Conservation (phyloP, 495 filamentous ascomycete species). For the Xylaria castorea region DNA sequence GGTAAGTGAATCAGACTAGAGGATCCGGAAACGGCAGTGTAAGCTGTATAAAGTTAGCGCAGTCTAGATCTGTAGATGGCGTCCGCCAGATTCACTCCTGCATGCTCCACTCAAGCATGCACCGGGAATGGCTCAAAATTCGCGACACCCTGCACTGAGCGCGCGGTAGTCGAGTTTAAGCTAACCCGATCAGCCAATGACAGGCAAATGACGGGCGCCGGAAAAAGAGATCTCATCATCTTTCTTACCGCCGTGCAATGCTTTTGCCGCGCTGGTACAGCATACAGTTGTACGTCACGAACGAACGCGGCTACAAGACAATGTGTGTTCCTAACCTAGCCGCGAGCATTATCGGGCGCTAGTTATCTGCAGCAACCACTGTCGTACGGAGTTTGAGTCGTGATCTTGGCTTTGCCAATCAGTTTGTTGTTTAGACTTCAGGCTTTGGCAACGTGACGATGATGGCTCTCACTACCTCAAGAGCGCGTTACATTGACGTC, state of each 20-base stretch:
- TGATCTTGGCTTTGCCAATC: not conserved
- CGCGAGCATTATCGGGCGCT: not conserved
- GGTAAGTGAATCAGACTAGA: slow-evolving; percentile 4
- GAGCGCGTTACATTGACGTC: slow-evolving; percentile 7
- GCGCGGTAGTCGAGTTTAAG: slow-evolving; percentile 13
- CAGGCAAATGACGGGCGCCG: not conserved
- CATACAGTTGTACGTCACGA: not conserved
- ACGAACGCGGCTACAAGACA: not conserved
- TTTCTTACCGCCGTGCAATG: not conserved
- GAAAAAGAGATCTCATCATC: not conserved
- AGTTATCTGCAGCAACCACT: not conserved
- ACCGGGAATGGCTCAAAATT: not conserved
- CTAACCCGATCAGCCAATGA: slow-evolving; percentile 8
- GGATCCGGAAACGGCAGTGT: not conserved
- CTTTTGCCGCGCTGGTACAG: slow-evolving; percentile 19
- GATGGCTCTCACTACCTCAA: not conserved
- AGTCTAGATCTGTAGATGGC: slow-evolving; percentile 4
- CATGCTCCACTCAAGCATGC: not conserved
- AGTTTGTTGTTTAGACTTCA: not conserved
- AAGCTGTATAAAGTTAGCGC: slow-evolving; percentile 1
- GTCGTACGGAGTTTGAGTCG: slow-evolving; percentile 1
- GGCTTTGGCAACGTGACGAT: not conserved
- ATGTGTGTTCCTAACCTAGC: not conserved
- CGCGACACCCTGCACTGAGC: not conserved
- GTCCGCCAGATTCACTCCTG: not conserved